phyloP scores from a whole-genome alignment of 1,284 basidiomycete genomes.

The Ustilago crameri region DNA sequence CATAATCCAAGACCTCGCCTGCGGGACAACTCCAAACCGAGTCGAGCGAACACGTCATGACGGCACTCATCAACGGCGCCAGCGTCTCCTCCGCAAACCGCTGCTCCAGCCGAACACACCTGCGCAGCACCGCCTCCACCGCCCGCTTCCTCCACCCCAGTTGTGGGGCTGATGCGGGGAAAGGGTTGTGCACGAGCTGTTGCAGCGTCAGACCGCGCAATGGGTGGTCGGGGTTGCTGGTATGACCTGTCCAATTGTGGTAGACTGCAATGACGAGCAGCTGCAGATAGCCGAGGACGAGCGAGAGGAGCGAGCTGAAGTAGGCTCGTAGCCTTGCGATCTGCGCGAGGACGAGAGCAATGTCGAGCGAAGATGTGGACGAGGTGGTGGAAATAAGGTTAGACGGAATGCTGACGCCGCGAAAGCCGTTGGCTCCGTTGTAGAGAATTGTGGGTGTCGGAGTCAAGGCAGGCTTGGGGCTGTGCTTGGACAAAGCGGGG shows the following conservation, averaged over 20 bases:
- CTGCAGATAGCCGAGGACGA: conserved; percentile 57
- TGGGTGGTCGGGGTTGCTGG: conserved; percentile 43
- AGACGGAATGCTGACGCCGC: conserved; percentile 50
- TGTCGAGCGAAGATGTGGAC: background rate
- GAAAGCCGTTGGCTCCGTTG: conserved; percentile 52
- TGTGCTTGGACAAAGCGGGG: background rate
- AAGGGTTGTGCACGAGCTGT: conserved; percentile 22
- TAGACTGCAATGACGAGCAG: conserved; percentile 52
- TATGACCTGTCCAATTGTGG: conserved; percentile 50
- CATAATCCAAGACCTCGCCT: conserved; percentile 63
- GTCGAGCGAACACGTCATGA: conserved; percentile 54
- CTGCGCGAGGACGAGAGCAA: conserved; percentile 15
- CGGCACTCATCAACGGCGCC: conserved; percentile 57
- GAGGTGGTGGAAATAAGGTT: conserved; percentile 5
- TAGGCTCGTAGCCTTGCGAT: conserved; percentile 6
- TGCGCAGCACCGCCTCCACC: conserved; percentile 23
- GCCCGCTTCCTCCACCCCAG: background rate
- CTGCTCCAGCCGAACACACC: conserved; percentile 12
- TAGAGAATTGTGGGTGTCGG: conserved; percentile 48
- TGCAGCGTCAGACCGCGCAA: conserved; percentile 34
- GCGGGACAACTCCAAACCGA: conserved; percentile 53
- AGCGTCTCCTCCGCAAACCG: conserved; percentile 51
- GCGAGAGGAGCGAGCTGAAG: conserved; percentile 26
- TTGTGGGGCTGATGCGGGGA: conserved; percentile 1
- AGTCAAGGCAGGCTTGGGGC: background rate